Base-by-base conservation (phyloP, 2,329 filamentous ascomycete genomes). In the Colletotrichum nymphaeae region DNA sequence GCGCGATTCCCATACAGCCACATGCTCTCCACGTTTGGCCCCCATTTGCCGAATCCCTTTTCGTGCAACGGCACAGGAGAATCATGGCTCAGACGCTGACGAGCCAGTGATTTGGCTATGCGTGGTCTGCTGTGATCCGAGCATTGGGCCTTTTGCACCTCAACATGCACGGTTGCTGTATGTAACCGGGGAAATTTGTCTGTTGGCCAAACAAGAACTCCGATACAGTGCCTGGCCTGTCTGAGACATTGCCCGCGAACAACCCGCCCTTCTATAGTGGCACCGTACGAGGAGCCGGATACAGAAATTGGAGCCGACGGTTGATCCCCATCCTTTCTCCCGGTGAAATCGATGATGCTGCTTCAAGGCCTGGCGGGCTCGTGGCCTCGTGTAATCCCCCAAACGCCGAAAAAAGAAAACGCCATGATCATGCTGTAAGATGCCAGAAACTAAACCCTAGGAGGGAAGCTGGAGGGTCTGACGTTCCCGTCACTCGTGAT, bases 391-490 rank as follows among this genome's bases (percentile, higher is more conserved):
- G 46, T 22, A 9, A 46, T 24, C 46, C 58, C 57, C 52, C 22
- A 49, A 68, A 67, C 72, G 72, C 72, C 72, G 46, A 49, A 28
- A 28, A 72, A 19, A 49, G 26, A 72, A 19, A 72, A 73, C 69
- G 70, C 64, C 73, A 37, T 9, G 24, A 9, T 52, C 28, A 32
- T 58, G 26, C 42, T 16, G 24, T 24, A 26, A n/a, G 6, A 11
- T 55, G 8, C 57, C 56, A 63, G 80, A 69, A 75, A 79, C 55
- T 81, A 76, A 8, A 80, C 81, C 62, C 80, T 82, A 3, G 95
- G 95, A 24, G 95, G 96, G 79, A 98, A 98, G 74, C 87, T 93
- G 28, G 93, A 93, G n/a, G 91, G 84, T 78, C 91, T 89, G 75
- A 91, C 88, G 14, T 82, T 85, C 4, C 94, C 94, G 35, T 89